Conservation (phyloP, 2,329 filamentous ascomycete species). For the Alternaria longipes region DNA sequence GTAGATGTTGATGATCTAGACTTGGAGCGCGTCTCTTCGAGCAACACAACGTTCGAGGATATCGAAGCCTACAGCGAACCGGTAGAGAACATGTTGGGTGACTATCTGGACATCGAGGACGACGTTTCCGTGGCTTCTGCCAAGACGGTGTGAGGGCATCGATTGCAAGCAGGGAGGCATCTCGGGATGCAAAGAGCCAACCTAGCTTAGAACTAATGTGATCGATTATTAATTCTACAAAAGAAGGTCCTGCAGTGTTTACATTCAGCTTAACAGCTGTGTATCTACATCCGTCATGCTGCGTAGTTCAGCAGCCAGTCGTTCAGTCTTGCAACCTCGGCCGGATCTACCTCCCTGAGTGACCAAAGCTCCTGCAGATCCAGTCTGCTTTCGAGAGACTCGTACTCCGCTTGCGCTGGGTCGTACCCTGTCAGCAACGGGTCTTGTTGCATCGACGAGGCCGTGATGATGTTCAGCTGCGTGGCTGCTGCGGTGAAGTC, state of each 20-base stretch:
- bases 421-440: neutral
- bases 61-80: slow-evolving; percentile 9
- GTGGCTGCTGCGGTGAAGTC: neutral
- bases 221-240: neutral
- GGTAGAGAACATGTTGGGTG: neutral
- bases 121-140: neutral
- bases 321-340: neutral
- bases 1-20: slow-evolving; percentile 4
- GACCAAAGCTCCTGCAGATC: slow-evolving; percentile 8
- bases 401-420: neutral
- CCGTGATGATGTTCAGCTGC: neutral
- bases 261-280: neutral
- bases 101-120: neutral
- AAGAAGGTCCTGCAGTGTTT: no score
- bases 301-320: neutral
- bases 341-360: neutral
- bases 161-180: no score
- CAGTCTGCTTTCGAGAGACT: neutral
- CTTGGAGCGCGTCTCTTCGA: neutral
- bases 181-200: neutral
- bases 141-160: no score
- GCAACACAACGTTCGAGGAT: slow-evolving; percentile 13
- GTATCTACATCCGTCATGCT: neutral
- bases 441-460: neutral
- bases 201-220: neutral